Evolutionary conservation across 2,329 filamentous ascomycete species (phyloP), one percentile per base, ranked within the genome.

Genomic region (Fusarium sp.): DNA sequence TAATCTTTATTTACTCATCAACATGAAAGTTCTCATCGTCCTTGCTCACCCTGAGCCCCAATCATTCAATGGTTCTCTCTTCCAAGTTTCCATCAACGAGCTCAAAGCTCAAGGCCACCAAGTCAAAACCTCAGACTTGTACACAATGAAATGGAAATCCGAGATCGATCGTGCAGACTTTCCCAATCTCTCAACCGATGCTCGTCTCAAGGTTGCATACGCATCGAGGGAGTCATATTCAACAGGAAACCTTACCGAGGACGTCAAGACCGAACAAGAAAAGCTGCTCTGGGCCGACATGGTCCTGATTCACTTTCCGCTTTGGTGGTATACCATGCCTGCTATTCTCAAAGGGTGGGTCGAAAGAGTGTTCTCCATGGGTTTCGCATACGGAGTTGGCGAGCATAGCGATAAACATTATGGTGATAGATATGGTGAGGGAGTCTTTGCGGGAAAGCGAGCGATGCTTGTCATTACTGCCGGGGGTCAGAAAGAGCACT

Each of bases 361-460:
- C 18, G 70, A 72, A 9, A 64, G 68, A 38, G 64, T 72, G 1
- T 44, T 46, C 22, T 56, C 70, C 0, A 22, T 65, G 7, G 70
- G 68, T 4, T 72, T 71, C 9, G 64, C 20, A 4, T 71, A 72
- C 25, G 68, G 68, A 20, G 5, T 46, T 3, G 68, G 68, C 2
- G 64, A 71, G 9, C 36, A 62, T 18, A 72, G 20, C 11, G 64
- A 64, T 1, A 46, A 47, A 17, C 63, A 39, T 11, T 72, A 49
- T 53, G 68, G 68, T 5, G 68, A 72, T 22, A 54, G 68, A 41
- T 72, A 65, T n/a, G 70, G 68, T 7, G 70, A 71, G 9, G 70
- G 70, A 10, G 38, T 18, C 0, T n/a, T 71, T 4, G 17, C 31
- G 4, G 49, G 57, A 13, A 72, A 65, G 25, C 56, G 70, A 12